Conservation (phyloP, 768 basidiomycete genomes). For the Russula sp. region DNA sequence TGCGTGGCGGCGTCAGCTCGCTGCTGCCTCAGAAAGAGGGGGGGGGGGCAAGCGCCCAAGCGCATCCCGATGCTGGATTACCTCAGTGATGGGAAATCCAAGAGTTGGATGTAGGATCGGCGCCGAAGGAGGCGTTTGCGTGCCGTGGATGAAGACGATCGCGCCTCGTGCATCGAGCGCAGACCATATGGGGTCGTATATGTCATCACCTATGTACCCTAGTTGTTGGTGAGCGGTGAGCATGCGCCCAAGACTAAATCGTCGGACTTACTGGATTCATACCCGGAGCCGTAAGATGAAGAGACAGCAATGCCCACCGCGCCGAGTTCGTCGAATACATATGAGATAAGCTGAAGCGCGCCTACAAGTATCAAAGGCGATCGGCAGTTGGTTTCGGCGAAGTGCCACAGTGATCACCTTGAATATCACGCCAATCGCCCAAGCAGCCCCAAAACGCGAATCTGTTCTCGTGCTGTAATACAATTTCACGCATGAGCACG, state of each 20-base stretch:
- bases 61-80: constrained; percentile 23
- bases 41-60: not conserved
- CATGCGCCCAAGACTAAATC: not conserved
- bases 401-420: constrained; percentile 35
- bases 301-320: constrained; percentile 61
- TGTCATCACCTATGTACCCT: constrained; percentile 63
- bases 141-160: constrained; percentile 67
- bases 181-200: constrained; percentile 61
- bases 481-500: constrained; percentile 39
- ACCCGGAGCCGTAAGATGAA: constrained; percentile 57
- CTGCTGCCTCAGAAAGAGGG: constrained; percentile 1
- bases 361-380: constrained; percentile 33
- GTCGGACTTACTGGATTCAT: constrained; percentile 40
- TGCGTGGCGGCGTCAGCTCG: not conserved
- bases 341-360: constrained; percentile 50
- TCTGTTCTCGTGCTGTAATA: constrained; percentile 40
- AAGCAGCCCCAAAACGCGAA: constrained; percentile 68
- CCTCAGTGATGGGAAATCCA: constrained; percentile 65
- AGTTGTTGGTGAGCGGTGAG: not conserved
- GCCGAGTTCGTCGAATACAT: constrained; percentile 50
- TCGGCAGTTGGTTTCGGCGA: not conserved
- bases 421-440: constrained; percentile 53
- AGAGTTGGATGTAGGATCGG: constrained; percentile 57
- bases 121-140: constrained; percentile 55
- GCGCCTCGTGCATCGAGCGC: constrained; percentile 53